phyloP scores from a whole-genome alignment of 106 monocot species.

The Agapanthus africanus region DNA sequence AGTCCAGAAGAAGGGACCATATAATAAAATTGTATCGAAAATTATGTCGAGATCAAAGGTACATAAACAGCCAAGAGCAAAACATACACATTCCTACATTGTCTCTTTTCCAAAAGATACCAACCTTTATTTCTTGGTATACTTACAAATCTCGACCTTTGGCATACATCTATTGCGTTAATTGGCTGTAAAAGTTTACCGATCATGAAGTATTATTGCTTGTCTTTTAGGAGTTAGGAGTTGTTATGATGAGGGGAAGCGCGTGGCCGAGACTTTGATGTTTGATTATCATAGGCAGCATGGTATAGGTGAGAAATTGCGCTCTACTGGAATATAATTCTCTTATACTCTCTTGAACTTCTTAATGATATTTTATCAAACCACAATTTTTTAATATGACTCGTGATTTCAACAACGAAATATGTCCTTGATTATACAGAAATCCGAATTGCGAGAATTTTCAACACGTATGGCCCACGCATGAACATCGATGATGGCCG shows the following conservation, averaged over 20 bases:
- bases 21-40: too few species aligned
- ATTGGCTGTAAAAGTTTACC: too few species aligned
- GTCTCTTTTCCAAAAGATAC: too few species aligned
- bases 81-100: too few species aligned
- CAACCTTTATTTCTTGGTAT: too few species aligned
- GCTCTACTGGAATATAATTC: neutral
- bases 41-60: too few species aligned
- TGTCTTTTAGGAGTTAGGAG: conserved; percentile 61
- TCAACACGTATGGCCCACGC: conserved; percentile 95
- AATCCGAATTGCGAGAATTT: conserved; percentile 96
- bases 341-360: neutral
- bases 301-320: conserved; percentile 45
- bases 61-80: too few species aligned
- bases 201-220: neutral
- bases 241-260: conserved; percentile 83
- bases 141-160: too few species aligned
- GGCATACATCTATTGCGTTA: too few species aligned
- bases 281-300: conserved; percentile 82
- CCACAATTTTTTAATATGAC: neutral
- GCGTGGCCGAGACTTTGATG: conserved; percentile 73
- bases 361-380: neutral
- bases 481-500: conserved; percentile 99
- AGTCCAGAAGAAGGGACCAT: too few species aligned
- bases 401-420: neutral
- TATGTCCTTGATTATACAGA: conserved; percentile 29